These are phyloP conservation scores for Candida corydali DNA, from an alignment of 805 yeast species.

Conservation along the genomic window DNA sequence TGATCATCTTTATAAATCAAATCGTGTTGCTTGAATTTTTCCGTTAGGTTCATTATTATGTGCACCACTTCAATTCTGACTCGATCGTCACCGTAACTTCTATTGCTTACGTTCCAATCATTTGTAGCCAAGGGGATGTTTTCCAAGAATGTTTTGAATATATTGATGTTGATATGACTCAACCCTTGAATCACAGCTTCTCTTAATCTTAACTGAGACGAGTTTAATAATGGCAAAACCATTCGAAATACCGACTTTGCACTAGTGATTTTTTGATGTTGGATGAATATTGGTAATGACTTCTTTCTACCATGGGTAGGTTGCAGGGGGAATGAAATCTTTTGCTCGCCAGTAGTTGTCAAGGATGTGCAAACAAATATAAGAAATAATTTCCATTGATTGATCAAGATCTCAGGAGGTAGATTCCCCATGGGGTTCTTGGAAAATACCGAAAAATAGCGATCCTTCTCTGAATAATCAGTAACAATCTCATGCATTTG, in stretches of 20 bases:
- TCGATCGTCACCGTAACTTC: constrained; percentile 35
- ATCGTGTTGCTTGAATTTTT: constrained; percentile 42
- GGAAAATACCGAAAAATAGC: constrained; percentile 32
- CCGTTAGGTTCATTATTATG: constrained; percentile 63
- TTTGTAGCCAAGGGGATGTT: constrained; percentile 59
- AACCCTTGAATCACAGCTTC: constrained; percentile 89
- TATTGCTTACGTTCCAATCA: constrained; percentile 37
- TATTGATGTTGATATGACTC: constrained; percentile 85
- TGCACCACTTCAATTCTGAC: constrained; percentile 76
- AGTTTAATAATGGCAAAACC: constrained; percentile 76
- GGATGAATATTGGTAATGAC: constrained; percentile 76
- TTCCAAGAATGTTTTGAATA: constrained; percentile 77
- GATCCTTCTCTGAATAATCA: constrained; percentile 47
- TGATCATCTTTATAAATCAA: constrained; percentile 59
- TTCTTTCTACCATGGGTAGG: constrained; percentile 69
- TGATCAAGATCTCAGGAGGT: constrained; percentile 68
- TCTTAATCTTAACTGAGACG: constrained; percentile 63
- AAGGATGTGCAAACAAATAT: constrained; percentile 89
- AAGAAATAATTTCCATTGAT: constrained; percentile 85
- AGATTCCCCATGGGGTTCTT: constrained; percentile 18
- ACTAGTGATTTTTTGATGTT: constrained; percentile 88
- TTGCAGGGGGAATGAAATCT: constrained; percentile 48
- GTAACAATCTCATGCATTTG: constrained; percentile 73
- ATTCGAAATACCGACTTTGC: constrained; percentile 85
- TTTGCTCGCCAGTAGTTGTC: constrained; percentile 85